Percentiles rank a stretch among this genome's conserved stretches.
phyloP scores from a whole-genome alignment of 2,329 filamentous ascomycete species.

The Fusarium torulosum region DNA sequence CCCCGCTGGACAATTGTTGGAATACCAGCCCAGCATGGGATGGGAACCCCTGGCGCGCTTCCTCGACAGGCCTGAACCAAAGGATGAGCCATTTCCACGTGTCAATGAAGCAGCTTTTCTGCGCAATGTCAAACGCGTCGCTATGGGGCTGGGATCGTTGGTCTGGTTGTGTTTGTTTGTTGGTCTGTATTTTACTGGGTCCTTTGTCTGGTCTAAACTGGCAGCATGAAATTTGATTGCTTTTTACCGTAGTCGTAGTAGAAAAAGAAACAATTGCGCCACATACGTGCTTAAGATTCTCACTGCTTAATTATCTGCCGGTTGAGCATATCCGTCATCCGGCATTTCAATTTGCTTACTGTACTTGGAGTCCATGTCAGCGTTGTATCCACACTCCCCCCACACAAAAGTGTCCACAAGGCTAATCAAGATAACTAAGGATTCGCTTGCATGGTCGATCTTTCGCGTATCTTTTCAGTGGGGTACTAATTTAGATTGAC shows the following conservation, averaged over 20 bases:
- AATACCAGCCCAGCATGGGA: slow-evolving; percentile 40
- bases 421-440: neutral
- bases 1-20: slow-evolving; percentile 23
- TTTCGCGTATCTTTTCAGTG: neutral
- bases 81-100: slow-evolving; percentile 27
- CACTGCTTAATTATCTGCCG: neutral
- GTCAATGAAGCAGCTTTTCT: slow-evolving; percentile 41
- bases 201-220: slow-evolving; percentile 2
- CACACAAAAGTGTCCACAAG: neutral
- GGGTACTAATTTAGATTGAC: too few relatives aligned
- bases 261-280: slow-evolving; percentile 4
- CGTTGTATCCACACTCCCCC: too few relatives aligned
- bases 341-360: too few relatives aligned
- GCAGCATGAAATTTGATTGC: neutral
- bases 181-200: slow-evolving; percentile 12
- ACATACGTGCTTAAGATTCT: neutral
- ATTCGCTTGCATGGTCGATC: slow-evolving; percentile 1
- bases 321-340: neutral
- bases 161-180: slow-evolving; percentile 31
- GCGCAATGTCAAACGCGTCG: slow-evolving; percentile 34
- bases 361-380: too few relatives aligned
- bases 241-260: neutral
- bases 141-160: slow-evolving; percentile 37
- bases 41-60: slow-evolving; percentile 33
- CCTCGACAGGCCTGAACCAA: slow-evolving; percentile 15